Percentiles rank a stretch among this genome's conserved stretches.
These are phyloP conservation scores for Crithidia acanthocephali DNA, from an alignment of 208 protist genomes.

Conservation along the genomic window DNA sequence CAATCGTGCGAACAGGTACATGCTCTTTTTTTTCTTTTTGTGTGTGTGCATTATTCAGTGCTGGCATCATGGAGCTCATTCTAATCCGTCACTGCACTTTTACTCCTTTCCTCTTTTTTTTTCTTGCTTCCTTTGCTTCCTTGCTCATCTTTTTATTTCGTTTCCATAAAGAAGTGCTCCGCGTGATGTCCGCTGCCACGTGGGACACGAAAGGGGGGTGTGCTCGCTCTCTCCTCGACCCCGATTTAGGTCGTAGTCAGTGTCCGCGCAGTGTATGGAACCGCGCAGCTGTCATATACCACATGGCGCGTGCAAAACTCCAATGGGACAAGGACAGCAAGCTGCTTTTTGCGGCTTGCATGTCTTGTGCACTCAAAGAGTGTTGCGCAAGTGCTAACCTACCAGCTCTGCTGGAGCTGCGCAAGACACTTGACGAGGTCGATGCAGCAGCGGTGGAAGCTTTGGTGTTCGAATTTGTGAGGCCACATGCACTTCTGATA, in stretches of 20 bases:
- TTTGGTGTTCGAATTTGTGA: conserved; percentile 59
- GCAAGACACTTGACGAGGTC: conserved; percentile 22
- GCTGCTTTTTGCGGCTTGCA: conserved; percentile 54
- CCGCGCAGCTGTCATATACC: conserved; percentile 31
- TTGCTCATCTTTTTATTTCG: background rate
- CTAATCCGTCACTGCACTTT: no score
- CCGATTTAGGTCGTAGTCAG: conserved; percentile 6
- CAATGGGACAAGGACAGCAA: conserved; percentile 14
- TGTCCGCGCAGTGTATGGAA: conserved; percentile 34
- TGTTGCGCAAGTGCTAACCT: conserved; percentile 36
- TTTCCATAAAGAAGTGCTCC: no score
- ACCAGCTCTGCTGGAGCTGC: conserved; percentile 14
- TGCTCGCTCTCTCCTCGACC: no score
- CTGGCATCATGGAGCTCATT: no score
- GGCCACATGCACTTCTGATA: conserved; percentile 67
- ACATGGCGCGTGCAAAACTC: conserved; percentile 20
- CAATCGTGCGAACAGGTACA: background rate
- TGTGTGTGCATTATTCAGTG: background rate
- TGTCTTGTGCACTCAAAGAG: conserved; percentile 72
- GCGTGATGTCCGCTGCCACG: no score
- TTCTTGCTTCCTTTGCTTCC: background rate
- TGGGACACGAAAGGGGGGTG: no score
- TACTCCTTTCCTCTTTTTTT: background rate
- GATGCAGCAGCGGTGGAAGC: conserved; percentile 75
- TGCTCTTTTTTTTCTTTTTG: background rate